Evolutionary conservation across 1,139 yeast species (phyloP).

Genomic region (Debaryomyces udenii): DNA sequence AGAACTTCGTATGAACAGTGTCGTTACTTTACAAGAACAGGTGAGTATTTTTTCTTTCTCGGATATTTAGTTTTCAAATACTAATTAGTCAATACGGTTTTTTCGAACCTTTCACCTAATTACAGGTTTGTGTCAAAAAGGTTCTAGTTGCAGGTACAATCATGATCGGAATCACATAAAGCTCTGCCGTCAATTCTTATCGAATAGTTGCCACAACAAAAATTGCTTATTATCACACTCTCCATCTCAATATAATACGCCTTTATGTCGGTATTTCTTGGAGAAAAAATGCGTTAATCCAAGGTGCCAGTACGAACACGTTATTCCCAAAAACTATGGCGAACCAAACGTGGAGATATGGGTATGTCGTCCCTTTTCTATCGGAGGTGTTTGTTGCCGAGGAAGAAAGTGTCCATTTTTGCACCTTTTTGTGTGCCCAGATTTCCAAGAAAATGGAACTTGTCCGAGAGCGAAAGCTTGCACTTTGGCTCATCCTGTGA

Average conservation of each 20-base stretch:
- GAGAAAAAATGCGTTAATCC: constrained; percentile 56
- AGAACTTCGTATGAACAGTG: constrained; percentile 31
- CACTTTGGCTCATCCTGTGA: constrained; percentile 47
- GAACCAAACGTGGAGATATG: constrained; percentile 44
- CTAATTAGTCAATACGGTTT: constrained; percentile 13
- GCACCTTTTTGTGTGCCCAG: constrained; percentile 73
- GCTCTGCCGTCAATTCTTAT: constrained; percentile 55
- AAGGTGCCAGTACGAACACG: constrained; percentile 58
- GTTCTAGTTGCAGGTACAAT: constrained; percentile 53
- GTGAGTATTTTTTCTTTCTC: constrained; percentile 30
- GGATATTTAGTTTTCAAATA: constrained; percentile 6
- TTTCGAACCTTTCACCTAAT: constrained; percentile 25
- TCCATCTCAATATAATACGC: constrained; percentile 64
- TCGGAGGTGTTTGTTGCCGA: constrained; percentile 67
- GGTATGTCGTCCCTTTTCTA: constrained; percentile 68
- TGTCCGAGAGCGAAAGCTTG: constrained; percentile 59
- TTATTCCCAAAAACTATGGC: constrained; percentile 36
- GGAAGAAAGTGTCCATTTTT: constrained; percentile 61
- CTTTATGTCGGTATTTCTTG: constrained; percentile 60
- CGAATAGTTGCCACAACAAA: constrained; percentile 49
- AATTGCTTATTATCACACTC: constrained; percentile 61
- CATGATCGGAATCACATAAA: constrained; percentile 57
- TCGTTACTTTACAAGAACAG: constrained; percentile 43
- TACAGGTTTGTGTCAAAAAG: constrained; percentile 57
- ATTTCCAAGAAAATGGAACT: constrained; percentile 58